Percentiles rank a stretch among this genome's conserved stretches.
These are phyloP conservation scores for Fusarium sp. DNA, from an alignment of 2,329 filamentous ascomycete species.

Conservation along the genomic window DNA sequence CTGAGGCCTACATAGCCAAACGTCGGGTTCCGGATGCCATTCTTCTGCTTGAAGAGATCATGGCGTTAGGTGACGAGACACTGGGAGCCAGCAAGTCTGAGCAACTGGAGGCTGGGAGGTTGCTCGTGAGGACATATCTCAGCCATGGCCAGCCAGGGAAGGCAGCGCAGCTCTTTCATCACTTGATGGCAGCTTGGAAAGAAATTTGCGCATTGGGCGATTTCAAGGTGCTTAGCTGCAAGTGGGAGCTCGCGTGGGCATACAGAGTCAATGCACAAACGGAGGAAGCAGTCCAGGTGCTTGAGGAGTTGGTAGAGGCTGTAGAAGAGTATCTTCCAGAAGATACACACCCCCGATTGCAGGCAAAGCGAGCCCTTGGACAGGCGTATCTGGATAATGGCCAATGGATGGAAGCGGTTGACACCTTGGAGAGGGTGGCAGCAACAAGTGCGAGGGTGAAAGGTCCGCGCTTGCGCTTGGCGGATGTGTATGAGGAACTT, in stretches of 20 bases:
- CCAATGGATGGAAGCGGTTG: not conserved
- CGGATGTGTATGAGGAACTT: not conserved
- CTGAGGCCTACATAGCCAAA: not conserved
- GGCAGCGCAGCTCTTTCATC: not conserved
- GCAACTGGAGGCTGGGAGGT: not conserved
- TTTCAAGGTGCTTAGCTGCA: fast-evolving
- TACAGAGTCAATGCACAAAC: not conserved
- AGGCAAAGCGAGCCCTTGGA: not conserved
- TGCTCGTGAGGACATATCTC: not conserved
- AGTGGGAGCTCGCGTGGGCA: not conserved
- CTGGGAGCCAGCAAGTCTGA: not conserved
- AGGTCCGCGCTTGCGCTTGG: not conserved
- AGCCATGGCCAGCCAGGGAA: not conserved
- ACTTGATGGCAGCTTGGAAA: not conserved
- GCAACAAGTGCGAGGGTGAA: too few species aligned
- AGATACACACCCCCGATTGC: not conserved
- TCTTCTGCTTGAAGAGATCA: not conserved
- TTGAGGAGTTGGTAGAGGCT: not conserved
- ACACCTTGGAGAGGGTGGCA: not conserved
- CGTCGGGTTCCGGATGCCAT: not conserved
- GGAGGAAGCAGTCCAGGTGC: not conserved
- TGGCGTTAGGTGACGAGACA: not conserved
- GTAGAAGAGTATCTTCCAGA: too few species aligned
- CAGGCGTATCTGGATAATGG: not conserved
- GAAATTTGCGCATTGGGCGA: not conserved